Evolutionary conservation across 495 filamentous ascomycete genomes (phyloP).

Genomic region (Melanomma pulvis-pyrius): DNA sequence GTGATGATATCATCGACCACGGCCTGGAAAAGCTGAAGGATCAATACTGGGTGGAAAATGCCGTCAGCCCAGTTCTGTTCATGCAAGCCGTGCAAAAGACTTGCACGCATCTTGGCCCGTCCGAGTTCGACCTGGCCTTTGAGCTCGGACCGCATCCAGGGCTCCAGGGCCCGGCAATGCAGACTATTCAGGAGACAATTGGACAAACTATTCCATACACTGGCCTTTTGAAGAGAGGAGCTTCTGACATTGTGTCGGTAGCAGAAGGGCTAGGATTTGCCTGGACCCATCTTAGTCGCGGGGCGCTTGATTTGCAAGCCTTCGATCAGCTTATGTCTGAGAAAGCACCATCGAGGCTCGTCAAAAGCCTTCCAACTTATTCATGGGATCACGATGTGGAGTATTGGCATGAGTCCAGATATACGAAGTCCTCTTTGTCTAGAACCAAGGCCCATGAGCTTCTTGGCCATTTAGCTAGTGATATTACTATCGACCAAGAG

Average conservation of each 20-base stretch:
- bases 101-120: not conserved
- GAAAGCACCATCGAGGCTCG: not conserved
- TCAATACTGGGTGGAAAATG: constrained; percentile 21
- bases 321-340: not conserved
- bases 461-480: not conserved
- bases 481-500: not conserved
- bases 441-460: not conserved
- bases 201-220: not conserved
- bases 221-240: not conserved
- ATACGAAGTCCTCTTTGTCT: not conserved
- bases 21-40: not conserved
- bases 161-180: not conserved
- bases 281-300: not conserved
- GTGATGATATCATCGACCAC: not conserved
- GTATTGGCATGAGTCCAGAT: constrained; percentile 6
- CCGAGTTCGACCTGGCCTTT: not conserved
- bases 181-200: not conserved
- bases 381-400: not conserved
- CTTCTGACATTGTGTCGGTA: not conserved
- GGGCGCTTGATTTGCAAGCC: not conserved
- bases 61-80: constrained; percentile 8
- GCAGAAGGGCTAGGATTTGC: not conserved
- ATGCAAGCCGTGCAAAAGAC: not conserved
- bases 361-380: constrained; percentile 5
- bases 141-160: constrained; percentile 23